Base-by-base conservation (phyloP, 1,284 basidiomycete species). In the Cutaneotrichosporon dermatis region DNA sequence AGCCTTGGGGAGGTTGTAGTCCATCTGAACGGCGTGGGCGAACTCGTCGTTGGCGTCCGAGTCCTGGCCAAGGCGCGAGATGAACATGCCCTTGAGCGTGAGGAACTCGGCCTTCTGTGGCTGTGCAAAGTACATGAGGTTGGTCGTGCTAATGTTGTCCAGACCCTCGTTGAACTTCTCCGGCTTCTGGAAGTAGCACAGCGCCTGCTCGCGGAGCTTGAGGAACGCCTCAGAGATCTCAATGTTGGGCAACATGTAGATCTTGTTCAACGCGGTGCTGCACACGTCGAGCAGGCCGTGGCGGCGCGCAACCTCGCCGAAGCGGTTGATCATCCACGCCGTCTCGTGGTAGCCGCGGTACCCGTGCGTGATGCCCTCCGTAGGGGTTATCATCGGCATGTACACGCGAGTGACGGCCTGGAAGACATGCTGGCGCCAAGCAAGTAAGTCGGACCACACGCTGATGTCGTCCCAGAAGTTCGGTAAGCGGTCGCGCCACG, bases 341-440 rank as follows among this genome's bases (percentile, higher is more conserved):
- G 94, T 99, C 82, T 99, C 96, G 74, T 99, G 97, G 76, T 92
- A 99, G n/a, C 96, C 97, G 57, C 97, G 85, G 78, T 93, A 99
- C 4, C 95, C 96, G 73, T 88, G 92, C 2, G 94, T 98, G 41
- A 80, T 80, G 35, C 80, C 80, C 56, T 79, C 78, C 34, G 70
- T 69, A 37, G 72, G 74, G 5, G 79, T 81, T 62, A 95, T 92
- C 58, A 99, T 84, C 6, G 96, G 96, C 52, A 99, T 86, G 69
- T 99, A 99, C 0, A 90, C 87, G 73, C 91, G 91, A 76, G 99
- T 99, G 80, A 99, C 96, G n/a, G 92, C 90, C 67, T 89, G 85
- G 77, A 86, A 86, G 61, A 86, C 83, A 69, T 86, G 97, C 79
- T 98, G 94, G 58, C 96, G 83, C 96, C 96, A 99, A 13, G 94